Evolutionary conservation across 2,329 filamentous ascomycete species (phyloP).

Genomic region (Myriosclerotinia scirpicola): DNA sequence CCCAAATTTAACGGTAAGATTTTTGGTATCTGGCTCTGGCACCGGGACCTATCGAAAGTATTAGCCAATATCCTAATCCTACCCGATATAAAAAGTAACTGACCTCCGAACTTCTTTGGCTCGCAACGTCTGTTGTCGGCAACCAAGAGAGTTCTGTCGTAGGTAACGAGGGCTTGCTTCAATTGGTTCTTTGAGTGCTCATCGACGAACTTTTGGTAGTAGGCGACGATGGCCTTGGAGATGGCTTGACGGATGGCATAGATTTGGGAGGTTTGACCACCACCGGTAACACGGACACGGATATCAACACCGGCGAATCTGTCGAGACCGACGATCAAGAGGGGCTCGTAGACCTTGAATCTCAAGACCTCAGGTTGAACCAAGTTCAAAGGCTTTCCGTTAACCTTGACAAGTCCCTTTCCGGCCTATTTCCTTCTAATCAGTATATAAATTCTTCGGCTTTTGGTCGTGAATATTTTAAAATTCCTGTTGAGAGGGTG

Average conservation of each 20-base stretch:
- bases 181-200: constrained; percentile 99
- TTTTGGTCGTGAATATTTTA: neutral
- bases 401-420: constrained; percentile 96
- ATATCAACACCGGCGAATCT: constrained; percentile 98
- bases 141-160: constrained; percentile 95
- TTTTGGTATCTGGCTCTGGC: constrained; percentile 98
- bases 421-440: constrained; percentile 54
- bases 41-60: constrained; percentile 73
- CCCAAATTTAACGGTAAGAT: constrained; percentile 83
- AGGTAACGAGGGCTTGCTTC: constrained; percentile 94
- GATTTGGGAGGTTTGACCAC: constrained; percentile 96
- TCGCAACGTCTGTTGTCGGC: constrained; percentile 99
- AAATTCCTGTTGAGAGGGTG: constrained; percentile 23
- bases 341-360: constrained; percentile 99
- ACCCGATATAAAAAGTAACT: constrained; percentile 24
- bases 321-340: constrained; percentile 95
- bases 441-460: constrained; percentile 16
- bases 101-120: constrained; percentile 83
- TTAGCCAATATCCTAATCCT: constrained; percentile 29
- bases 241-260: constrained; percentile 99
- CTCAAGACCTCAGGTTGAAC: constrained; percentile 95
- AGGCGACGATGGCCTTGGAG: constrained; percentile 93
- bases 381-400: constrained; percentile 91
- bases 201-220: constrained; percentile 99
- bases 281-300: constrained; percentile 91